Evolutionary conservation across 2,329 filamentous ascomycete genomes (phyloP), one percentile per base, ranked within the genome.

Genomic region (Penicillium digitatum): DNA sequence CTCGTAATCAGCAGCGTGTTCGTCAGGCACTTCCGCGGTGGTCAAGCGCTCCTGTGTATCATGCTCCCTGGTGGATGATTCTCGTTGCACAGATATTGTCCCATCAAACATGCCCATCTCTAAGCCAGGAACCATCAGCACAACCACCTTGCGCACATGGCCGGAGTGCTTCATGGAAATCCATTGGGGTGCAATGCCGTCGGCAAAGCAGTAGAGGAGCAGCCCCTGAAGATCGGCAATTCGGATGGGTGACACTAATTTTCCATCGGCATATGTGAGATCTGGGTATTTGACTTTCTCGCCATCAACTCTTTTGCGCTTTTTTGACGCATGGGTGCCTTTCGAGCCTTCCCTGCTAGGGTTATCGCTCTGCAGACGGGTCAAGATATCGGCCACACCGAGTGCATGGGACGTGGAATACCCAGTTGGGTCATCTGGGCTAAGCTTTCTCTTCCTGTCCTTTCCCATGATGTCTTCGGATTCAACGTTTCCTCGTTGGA

Each of bases 81-180:
- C 52, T 22, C 75, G 69, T 40, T 79, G 77, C 31, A 70, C 57
- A 26, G 72, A 61, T 32, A 83, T 74, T 3, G 73, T 76, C 34
- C 83, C 80, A 70, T 88, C 84, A 75, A 97, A 95, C 88, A 97
- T 94, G 59, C 85, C 88, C 66, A 90, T 83, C 69, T 97, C 93
- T 24, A 99, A 76, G 0, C 94, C 94, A 11, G 94, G 94, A 11
- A 96, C 86, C 88, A 96, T 93, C 62, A 99, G 77, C 38, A 89
- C 83, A 29, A 97, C 92, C 29, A 95, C 87, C 74, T 94, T 95
- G 54, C 76, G 75, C 38, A 87, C 78, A 56, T 78, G 75, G 18
- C 72, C 73, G 42, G 81, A 81, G 66, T 85, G 80, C 58, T 78
- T 79, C 55, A 87, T 74, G 29, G 82, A 80, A 16, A 85, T 79